Evolutionary conservation across 106 monocot genomes (phyloP), one percentile per base, ranked within the genome.

Genomic region (Dactylorhiza incarnata): DNA sequence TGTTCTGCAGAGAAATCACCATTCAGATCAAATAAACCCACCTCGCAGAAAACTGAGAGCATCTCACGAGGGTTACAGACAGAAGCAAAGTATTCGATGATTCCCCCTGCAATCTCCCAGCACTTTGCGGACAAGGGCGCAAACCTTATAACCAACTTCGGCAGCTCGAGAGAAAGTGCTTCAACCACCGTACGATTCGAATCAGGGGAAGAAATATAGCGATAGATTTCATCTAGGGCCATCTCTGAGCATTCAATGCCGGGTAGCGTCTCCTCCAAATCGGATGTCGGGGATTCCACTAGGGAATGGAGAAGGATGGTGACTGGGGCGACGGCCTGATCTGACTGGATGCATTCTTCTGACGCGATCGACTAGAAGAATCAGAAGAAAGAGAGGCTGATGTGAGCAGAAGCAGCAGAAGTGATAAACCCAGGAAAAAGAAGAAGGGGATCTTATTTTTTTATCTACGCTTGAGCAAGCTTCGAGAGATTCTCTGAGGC

Each of bases 21-120:
- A 56, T 56, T 56, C 56, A 56, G 12, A 15, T 74, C 23, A n/a
- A 51, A 23, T 7, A 48, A 11, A 2, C 76, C 16, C 17, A 91
- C 99, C 87, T 94, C 94, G 50, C 94, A 99, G 22, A 99, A 71
- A 54, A 89, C 78, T 17, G 89, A 68, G 37, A 99, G 83, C 88
- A 99, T 87, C 53, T 99, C 94, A 1, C 94, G 85, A 3, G 94
- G 94, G 45, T 78, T 94, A 79, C 91, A 91, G 5, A 59, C 45
- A 11, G 88, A 80, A 29, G 94, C 81, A 37, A 94, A 68, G 61
- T 29, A 69, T 4, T 90, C 81, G 4, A 99, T 75, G 50, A 99
- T 84, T 65, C 70, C 78, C 67, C 70, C 76, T 0, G 85, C 84
- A 47, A 81, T 54, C 61, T 88, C 73, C 15, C 71, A 15, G 48